phyloP scores from a whole-genome alignment of 2,329 filamentous ascomycete species.

The Hypoxylon sp. region DNA sequence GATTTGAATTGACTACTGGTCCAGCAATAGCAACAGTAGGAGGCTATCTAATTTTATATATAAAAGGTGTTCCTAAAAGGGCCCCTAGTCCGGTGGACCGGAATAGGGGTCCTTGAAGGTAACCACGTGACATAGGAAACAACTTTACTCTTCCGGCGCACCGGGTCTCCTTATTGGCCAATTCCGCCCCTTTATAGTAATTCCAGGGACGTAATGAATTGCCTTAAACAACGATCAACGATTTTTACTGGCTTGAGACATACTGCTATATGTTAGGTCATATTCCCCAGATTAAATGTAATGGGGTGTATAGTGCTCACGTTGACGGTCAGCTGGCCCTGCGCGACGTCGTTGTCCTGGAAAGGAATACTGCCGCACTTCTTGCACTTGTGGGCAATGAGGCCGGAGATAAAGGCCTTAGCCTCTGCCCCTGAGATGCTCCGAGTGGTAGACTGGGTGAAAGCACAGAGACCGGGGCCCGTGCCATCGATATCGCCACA shows the following conservation, averaged over 20 bases:
- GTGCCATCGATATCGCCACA: constrained; percentile 1
- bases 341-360: background rate
- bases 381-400: background rate
- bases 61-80: background rate
- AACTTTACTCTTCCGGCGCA: background rate
- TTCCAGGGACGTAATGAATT: background rate
- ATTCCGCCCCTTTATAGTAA: background rate
- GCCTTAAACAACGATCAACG: background rate
- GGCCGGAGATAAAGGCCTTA: background rate
- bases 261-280: background rate
- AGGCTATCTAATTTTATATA: no score
- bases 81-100: background rate
- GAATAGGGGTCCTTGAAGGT: background rate
- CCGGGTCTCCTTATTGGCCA: background rate
- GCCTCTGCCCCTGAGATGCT: background rate
- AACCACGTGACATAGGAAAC: constrained; percentile 1
- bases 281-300: background rate
- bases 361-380: constrained; percentile 4
- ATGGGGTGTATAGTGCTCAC: background rate
- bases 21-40: no score
- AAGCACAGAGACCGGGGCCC: constrained; percentile 1
- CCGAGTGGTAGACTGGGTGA: background rate
- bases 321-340: constrained; percentile 2
- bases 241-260: background rate
- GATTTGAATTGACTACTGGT: no score